These are phyloP conservation scores for Camellia japonica DNA, from an alignment of 148 eudicot genomes.

Conservation along the genomic window DNA sequence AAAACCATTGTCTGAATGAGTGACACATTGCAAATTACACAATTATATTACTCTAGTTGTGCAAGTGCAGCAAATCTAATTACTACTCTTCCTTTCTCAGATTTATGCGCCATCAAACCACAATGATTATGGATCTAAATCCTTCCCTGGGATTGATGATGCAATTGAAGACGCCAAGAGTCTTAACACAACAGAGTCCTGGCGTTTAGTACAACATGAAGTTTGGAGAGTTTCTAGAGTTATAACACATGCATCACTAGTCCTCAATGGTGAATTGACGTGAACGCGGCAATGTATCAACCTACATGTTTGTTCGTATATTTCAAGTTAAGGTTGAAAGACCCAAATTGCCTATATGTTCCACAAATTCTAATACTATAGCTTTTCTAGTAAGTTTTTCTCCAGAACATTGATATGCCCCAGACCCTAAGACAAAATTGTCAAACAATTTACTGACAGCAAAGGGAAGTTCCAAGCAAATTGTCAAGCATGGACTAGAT, in stretches of 20 bases:
- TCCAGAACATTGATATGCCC: background rate
- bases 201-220: slow-evolving; percentile 52
- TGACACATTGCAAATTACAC: background rate
- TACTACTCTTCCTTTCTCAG: slow-evolving; percentile 25
- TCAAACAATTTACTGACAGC: background rate
- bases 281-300: slow-evolving; percentile 19
- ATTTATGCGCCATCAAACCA: slow-evolving; percentile 60
- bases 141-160: slow-evolving; percentile 56
- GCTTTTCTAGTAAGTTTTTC: background rate
- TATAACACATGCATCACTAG: slow-evolving; percentile 48
- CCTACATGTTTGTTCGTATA: background rate
- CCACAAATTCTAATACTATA: background rate
- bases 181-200: slow-evolving; percentile 31
- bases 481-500: background rate
- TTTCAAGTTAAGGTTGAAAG: background rate
- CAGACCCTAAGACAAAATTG: background rate
- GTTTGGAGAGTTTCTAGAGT: slow-evolving; percentile 58
- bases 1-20: background rate
- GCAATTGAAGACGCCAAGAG: slow-evolving; percentile 44
- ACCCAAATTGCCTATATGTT: background rate
- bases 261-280: slow-evolving; percentile 47
- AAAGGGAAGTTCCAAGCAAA: background rate
- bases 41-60: background rate
- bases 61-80: background rate
- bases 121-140: slow-evolving; percentile 53